phyloP scores from a whole-genome alignment of 139 green algal genomes.

The Tetraselmis chui region DNA sequence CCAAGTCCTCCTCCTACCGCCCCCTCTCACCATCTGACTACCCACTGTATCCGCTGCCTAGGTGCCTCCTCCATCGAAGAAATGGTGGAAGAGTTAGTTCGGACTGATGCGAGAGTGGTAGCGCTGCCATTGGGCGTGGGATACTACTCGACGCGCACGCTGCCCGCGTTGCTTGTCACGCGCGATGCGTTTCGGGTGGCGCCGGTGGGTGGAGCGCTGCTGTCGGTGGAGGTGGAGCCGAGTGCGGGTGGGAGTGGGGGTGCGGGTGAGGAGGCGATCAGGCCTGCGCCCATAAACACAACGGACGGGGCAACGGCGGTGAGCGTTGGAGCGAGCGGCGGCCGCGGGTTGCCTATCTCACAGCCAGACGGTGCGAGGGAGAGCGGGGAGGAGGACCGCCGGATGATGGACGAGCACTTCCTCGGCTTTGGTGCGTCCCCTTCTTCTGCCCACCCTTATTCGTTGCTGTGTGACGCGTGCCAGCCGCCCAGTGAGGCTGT shows the following conservation, averaged over 20 bases:
- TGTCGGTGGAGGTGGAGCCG: background rate
- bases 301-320: too few relatives aligned
- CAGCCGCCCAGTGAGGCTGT: too few relatives aligned
- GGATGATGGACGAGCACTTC: background rate
- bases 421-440: background rate
- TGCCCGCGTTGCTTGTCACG: background rate
- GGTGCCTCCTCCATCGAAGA: background rate
- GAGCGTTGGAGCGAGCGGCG: too few relatives aligned
- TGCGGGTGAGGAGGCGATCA: background rate
- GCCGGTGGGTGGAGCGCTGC: background rate
- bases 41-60: background rate
- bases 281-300: too few relatives aligned
- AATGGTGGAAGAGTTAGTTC: background rate
- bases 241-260: background rate
- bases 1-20: background rate
- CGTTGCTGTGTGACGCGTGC: too few relatives aligned
- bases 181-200: background rate
- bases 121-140: background rate
- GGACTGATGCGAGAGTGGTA: background rate
- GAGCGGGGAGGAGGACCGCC: too few relatives aligned
- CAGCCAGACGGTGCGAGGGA: too few relatives aligned
- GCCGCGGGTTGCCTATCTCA: too few relatives aligned
- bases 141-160: background rate
- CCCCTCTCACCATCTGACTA: background rate
- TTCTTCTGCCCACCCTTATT: too few relatives aligned